Percentiles rank a stretch among this genome's conserved stretches.
These are phyloP conservation scores for Fagus crenata DNA, from an alignment of 306 rosid genomes.

Conservation along the genomic window DNA sequence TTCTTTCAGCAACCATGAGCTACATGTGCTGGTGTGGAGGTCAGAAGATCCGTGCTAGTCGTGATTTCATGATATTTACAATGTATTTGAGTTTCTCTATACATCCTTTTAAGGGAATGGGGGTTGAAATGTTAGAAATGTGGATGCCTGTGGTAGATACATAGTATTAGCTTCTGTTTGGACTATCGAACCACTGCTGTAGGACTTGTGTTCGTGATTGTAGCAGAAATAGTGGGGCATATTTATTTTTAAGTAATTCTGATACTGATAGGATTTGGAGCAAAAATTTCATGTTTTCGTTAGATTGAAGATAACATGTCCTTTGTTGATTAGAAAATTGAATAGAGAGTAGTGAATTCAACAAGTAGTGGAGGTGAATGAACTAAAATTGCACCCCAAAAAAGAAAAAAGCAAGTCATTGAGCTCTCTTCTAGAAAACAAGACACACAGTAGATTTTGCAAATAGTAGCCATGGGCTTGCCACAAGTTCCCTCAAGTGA, in stretches of 20 bases:
- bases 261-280: constrained; percentile 16
- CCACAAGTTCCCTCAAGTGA: constrained; percentile 68
- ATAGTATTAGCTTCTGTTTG: constrained; percentile 36
- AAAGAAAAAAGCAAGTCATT: constrained; percentile 20
- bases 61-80: constrained; percentile 42
- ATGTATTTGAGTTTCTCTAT: constrained; percentile 35
- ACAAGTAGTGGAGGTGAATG: constrained; percentile 22
- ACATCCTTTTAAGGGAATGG: constrained; percentile 40
- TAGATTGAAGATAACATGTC: constrained; percentile 13
- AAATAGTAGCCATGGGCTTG: constrained; percentile 66
- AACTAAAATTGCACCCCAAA: constrained; percentile 21
- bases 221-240: constrained; percentile 29
- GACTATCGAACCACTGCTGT: constrained; percentile 29
- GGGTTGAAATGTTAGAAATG: constrained; percentile 40
- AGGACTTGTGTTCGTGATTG: constrained; percentile 25
- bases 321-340: constrained; percentile 11
- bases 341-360: constrained; percentile 5
- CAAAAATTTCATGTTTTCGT: constrained; percentile 20
- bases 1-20: constrained; percentile 43
- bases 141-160: constrained; percentile 62
- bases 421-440: constrained; percentile 22
- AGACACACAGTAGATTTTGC: constrained; percentile 23
- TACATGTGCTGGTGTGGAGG: constrained; percentile 51
- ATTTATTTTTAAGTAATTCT: constrained; percentile 12
- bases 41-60: constrained; percentile 42